Evolutionary conservation across 108 stramenopile species (phyloP), one percentile per base, ranked within the genome.

Genomic region (Craspedostauros australis): DNA sequence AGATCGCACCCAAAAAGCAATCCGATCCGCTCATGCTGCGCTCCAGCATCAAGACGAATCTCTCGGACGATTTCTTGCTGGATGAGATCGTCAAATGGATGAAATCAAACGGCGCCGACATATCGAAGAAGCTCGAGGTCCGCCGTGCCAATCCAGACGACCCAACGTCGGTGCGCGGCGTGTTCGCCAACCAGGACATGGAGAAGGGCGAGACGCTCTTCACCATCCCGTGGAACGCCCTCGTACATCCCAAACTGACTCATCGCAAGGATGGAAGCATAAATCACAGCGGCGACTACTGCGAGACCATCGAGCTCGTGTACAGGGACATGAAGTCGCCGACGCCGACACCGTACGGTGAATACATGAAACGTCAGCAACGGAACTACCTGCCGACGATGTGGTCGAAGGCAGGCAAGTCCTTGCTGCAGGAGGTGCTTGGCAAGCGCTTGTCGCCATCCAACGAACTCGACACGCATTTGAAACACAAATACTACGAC

Each of bases 301-400:
- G n/a, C n/a, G n/a, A n/a, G n/a, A n/a, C n/a, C n/a, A n/a, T n/a
- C n/a, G n/a, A n/a, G n/a, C n/a, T n/a, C n/a, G n/a, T n/a, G n/a
- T n/a, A n/a, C n/a, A n/a, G n/a, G n/a, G n/a, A n/a, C n/a, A n/a
- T n/a, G n/a, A n/a, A n/a, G n/a, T n/a, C n/a, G 46, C 72, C 72
- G 22, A 32, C 51, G 11, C 71, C 59, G 34, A 77, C 77, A 12
- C 82, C 82, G 2, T 83, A 77, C 26, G 46, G 65, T 31, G 67
- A 73, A 20, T 83, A 79, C 45, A 56, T 83, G 5, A 3, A 37
- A 2, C 12, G 42, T 33, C 46, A 49, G 22, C 58, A 46, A 15
- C 31, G 11, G 14, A 47, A 47, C 4, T 47, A 49, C 26, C 21
- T 60, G 31, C 75, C 77, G 8, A 38, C 19, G 14, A 68, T 60